Conservation (phyloP, 2,329 filamentous ascomycete species). For the Cadophora sp. region DNA sequence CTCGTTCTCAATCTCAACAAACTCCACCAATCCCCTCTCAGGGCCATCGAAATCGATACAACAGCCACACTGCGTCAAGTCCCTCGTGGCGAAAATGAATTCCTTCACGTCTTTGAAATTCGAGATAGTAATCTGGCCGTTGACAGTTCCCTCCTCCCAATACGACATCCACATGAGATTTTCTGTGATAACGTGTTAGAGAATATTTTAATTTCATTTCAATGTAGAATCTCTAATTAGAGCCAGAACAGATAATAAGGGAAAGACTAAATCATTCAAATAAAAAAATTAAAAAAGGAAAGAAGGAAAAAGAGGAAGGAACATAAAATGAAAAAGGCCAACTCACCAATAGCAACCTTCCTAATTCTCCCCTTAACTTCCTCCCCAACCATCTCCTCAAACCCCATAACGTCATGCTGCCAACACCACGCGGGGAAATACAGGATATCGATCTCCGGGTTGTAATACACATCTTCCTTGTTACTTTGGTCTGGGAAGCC, state of each 20-base stretch:
- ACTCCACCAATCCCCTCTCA: neutral
- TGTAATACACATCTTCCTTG: slow-evolving; percentile 6
- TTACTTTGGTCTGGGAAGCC: neutral
- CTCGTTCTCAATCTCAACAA: neutral
- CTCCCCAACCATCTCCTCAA: neutral
- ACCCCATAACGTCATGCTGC: neutral
- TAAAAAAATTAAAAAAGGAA: no score
- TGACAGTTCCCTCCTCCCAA: neutral
- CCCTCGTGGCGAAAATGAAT: neutral
- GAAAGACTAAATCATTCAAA: no score
- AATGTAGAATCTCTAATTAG: no score
- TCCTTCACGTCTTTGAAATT: neutral
- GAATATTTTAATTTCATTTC: no score
- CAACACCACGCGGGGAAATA: slow-evolving; percentile 8
- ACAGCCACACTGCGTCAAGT: slow-evolving; percentile 9
- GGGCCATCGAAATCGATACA: neutral
- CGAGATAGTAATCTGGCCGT: slow-evolving; percentile 4
- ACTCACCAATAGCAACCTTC: slow-evolving; percentile 4
- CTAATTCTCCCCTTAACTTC: slow-evolving; percentile 4
- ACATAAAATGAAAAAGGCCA: neutral
- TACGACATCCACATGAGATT: slow-evolving; percentile 13
- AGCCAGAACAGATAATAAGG: no score
- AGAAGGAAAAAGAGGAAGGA: neutral
- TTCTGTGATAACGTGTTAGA: neutral
- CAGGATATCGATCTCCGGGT: slow-evolving; percentile 1